phyloP scores from a whole-genome alignment of 805 yeast genomes.

The Hanseniaspora mollemarum region DNA sequence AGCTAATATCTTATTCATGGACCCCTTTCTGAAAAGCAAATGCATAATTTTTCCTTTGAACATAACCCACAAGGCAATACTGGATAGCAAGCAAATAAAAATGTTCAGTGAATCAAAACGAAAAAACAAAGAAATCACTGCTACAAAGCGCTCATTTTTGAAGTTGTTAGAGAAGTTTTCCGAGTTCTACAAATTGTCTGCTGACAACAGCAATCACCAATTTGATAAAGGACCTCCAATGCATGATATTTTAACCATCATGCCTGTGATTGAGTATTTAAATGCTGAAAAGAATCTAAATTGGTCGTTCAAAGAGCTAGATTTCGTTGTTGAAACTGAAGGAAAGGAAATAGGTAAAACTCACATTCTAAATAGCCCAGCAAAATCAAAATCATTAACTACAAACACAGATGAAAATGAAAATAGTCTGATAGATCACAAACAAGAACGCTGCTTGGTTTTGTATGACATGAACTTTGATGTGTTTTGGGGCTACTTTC shows the following conservation, averaged over 20 bases:
- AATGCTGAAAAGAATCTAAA: constrained; percentile 21
- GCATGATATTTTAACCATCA: constrained; percentile 69
- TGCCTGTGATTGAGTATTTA: constrained; percentile 40
- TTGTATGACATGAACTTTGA: constrained; percentile 33
- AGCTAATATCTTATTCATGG: constrained; percentile 45
- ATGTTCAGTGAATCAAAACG: background rate
- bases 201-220: constrained; percentile 25
- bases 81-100: background rate
- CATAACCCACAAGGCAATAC: constrained; percentile 51
- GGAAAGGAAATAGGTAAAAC: constrained; percentile 49
- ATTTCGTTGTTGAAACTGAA: constrained; percentile 25
- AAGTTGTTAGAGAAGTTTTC: constrained; percentile 44
- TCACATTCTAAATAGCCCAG: constrained; percentile 28
- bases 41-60: constrained; percentile 54
- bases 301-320: constrained; percentile 24
- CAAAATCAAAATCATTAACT: constrained; percentile 24
- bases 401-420: constrained; percentile 19
- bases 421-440: constrained; percentile 23
- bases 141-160: background rate
- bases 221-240: constrained; percentile 55
- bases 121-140: background rate
- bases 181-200: constrained; percentile 39
- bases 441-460: constrained; percentile 24
- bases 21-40: constrained; percentile 37
- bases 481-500: constrained; percentile 39